Base-by-base conservation (phyloP, 192 early-diverging fungal species). In the Umbelopsis sp. region DNA sequence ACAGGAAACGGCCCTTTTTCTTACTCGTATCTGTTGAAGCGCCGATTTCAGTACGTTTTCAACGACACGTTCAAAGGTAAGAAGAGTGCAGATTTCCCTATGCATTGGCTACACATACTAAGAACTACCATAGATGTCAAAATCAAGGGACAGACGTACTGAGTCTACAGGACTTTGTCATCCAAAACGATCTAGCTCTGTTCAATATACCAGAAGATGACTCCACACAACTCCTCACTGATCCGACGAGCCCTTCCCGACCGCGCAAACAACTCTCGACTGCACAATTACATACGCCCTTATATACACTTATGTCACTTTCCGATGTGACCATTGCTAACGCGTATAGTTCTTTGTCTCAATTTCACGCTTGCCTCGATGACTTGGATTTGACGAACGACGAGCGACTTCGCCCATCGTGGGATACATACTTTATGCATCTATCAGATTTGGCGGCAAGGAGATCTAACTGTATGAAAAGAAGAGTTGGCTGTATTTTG, bases 391-490 rank as follows among this genome's bases (percentile, higher is more conserved):
- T 98, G 50, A 79, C 82, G 30, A 87, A 96, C 68, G 72, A 74
- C 12, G 91, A 95, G 68, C 82, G 94, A 13, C 80, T 95, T 30
- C 83, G 98, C 23, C 98, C 98, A 11, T 86, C 88, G 13, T 94
- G 97, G 97, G 98, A 99, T 84, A 92, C 91, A 0, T 99, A 99
- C 75, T 99, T 98, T 80, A 97, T 99, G 93, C 84, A 89, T 25
- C 77, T 99, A 20, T 94, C 95, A 4, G 91, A 97, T 72, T 83
- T 98, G 41, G 97, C 96, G 12, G 92, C 97, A 8, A 81, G 85
- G 33, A 80, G 97, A 41, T 91, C 91, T 18, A 99, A 99, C 71
- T 99, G 95, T 82, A 99, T 99, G 98, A 99, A 99, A 68, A 87
- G 97, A 22, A 87, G 94, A 35, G 98, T 99, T 12, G 98, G 98